Conservation (phyloP, 2,329 filamentous ascomycete genomes). For the Myriosclerotinia scirpicola region DNA sequence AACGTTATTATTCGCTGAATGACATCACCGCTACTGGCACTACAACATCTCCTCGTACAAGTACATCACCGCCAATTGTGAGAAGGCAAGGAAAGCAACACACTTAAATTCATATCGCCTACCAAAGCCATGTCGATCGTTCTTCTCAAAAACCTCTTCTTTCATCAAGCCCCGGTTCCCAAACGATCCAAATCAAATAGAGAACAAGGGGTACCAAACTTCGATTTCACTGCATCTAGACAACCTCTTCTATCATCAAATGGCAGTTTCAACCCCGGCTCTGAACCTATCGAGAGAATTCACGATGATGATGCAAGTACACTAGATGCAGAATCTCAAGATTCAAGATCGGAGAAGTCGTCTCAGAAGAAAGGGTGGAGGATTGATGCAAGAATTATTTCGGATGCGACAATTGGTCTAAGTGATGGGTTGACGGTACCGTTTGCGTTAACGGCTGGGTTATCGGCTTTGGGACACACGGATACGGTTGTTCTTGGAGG, state of each 20-base stretch:
- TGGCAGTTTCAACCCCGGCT: background rate
- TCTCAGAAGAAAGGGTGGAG: conserved; percentile 34
- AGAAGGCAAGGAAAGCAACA: background rate
- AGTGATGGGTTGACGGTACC: conserved; percentile 63
- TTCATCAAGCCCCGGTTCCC: conserved; percentile 27
- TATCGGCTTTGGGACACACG: conserved; percentile 51
- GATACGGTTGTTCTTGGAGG: conserved; percentile 58
- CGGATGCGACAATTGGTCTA: conserved; percentile 60
- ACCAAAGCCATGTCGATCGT: conserved; percentile 39
- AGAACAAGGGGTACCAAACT: background rate
- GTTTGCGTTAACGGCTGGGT: conserved; percentile 61
- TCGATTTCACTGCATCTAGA: conserved; percentile 27
- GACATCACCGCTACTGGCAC: conserved; percentile 3
- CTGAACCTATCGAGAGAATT: conserved; percentile 1
- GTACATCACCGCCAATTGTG: background rate
- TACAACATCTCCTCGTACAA: conserved; percentile 11
- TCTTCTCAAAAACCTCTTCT: conserved; percentile 40
- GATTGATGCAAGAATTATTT: conserved; percentile 43
- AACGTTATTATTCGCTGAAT: background rate
- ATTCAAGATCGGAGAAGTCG: conserved; percentile 29
- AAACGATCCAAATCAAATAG: conserved; percentile 17
- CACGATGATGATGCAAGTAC: conserved; percentile 13
- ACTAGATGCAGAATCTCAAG: conserved; percentile 35
- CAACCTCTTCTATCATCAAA: conserved; percentile 29
- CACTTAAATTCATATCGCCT: background rate